Base-by-base conservation (phyloP, 371 early-diverging fungal species). In the Saksenaea vasiformis region DNA sequence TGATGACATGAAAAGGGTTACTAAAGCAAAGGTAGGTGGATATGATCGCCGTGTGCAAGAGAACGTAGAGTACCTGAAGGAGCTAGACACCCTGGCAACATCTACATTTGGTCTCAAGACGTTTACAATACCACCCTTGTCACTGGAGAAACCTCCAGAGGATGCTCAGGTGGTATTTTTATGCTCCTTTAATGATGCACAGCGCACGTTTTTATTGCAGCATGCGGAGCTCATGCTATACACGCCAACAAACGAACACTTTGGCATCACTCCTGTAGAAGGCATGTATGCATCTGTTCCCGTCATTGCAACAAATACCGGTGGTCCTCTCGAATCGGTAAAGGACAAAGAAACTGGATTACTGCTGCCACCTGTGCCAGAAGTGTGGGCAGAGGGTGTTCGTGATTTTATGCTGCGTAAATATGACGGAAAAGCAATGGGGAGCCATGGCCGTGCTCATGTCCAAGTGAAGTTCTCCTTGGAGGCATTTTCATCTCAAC, bases 241-340 rank as follows among this genome's bases (percentile, higher is more conserved):
- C 77, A 98, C 98, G 17, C 98, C 98, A 11, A 79, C 85, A 15
- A 86, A 92, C 69, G 98, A 98, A 73, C 98, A 98, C 70, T 94
- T 98, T 72, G 98, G 98, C 0, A 96, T 98, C 58, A 95, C 94
- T 13, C 98, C 98, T 3, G 86, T 98, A 0, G 98, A 98, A 69
- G 94, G 95, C 57, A 97, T 98, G 98, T 94, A 93, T 74, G 85
- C 86, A 36, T 74, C 80, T 19, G 71, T 93, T 14, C 97, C 97
- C 0, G 96, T 97, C 1, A 84, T 98, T 19, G 98, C 98, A 0
- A 85, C 83, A 41, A 90, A 92, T 72, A 88, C 80, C 64, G 98
- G 97, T 36, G 97, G 97, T 0, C 97, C 96, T 5, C 77, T 79
- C 5, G 96, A 95, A 70, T 88, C 91, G 5, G 76, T 97, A 13